phyloP scores from a whole-genome alignment of 345 rosid species.

The Syzygium oleosum region DNA sequence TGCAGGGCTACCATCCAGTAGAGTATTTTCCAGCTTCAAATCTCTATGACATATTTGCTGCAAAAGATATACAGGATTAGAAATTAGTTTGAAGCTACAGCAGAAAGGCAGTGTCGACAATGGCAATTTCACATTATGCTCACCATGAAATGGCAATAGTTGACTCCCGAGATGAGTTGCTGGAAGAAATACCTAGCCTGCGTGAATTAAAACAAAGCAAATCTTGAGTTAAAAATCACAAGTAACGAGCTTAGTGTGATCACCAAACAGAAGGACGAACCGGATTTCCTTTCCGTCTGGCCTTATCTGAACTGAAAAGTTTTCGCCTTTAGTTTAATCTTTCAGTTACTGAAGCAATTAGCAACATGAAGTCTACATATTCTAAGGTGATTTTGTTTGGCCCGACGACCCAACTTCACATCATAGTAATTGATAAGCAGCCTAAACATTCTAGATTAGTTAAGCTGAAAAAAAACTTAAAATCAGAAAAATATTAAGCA shows the following conservation, averaged over 20 bases:
- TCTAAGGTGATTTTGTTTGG: background rate
- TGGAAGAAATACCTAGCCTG: constrained; percentile 74
- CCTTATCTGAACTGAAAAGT: background rate
- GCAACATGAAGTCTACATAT: background rate
- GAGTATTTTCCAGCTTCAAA: constrained; percentile 74
- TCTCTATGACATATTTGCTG: constrained; percentile 79
- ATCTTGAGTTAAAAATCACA: background rate
- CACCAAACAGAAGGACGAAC: background rate
- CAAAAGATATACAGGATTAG: background rate
- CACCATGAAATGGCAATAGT: constrained; percentile 77
- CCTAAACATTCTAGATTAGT: background rate
- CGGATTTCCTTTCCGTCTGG: background rate
- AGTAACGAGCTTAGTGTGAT: background rate
- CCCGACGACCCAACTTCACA: background rate
- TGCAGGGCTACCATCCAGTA: constrained; percentile 86
- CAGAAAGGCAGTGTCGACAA: background rate
- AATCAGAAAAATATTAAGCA: background rate
- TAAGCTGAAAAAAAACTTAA: background rate
- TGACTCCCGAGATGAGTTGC: constrained; percentile 83
- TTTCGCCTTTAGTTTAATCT: background rate
- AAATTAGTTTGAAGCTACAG: background rate
- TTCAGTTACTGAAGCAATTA: background rate
- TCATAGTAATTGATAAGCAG: background rate
- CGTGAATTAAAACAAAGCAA: background rate
- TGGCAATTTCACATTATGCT: background rate